Evolutionary conservation across 1,139 yeast species (phyloP).

Genomic region (Scheffersomyces insectosa): DNA sequence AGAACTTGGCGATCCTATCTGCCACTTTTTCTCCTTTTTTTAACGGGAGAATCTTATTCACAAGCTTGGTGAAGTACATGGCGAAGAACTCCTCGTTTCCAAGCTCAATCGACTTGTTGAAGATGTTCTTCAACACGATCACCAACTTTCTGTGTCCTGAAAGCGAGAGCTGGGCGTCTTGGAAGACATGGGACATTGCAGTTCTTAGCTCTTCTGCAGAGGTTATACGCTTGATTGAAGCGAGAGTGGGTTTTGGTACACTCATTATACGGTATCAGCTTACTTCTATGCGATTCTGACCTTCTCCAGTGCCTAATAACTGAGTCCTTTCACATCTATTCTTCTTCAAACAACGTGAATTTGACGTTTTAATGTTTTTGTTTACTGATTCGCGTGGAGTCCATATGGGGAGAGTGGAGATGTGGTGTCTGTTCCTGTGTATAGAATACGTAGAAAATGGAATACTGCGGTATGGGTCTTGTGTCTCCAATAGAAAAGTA

Average conservation of each 20-base stretch:
- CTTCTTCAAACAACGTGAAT: too few species aligned
- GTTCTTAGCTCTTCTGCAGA: conserved; percentile 28
- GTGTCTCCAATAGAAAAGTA: too few species aligned
- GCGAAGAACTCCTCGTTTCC: conserved; percentile 60
- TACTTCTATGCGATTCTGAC: too few species aligned
- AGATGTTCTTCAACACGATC: conserved; percentile 60
- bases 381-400: too few species aligned
- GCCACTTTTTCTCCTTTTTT: conserved; percentile 74
- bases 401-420: too few species aligned
- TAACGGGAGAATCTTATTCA: conserved; percentile 65
- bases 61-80: conserved; percentile 55
- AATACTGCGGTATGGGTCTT: too few species aligned
- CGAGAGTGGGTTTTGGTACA: conserved; percentile 12
- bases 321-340: too few species aligned
- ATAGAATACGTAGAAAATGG: too few species aligned
- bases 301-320: too few species aligned
- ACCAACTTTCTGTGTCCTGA: conserved; percentile 79
- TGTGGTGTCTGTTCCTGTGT: too few species aligned
- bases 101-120: conserved; percentile 53
- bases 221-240: conserved; percentile 22
- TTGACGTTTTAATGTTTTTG: too few species aligned
- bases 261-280: conserved; percentile 1
- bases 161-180: conserved; percentile 72
- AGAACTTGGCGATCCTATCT: conserved; percentile 75
- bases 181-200: conserved; percentile 71